These are phyloP conservation scores for Aeminium ludgeri DNA, from an alignment of 495 filamentous ascomycete genomes.

Conservation along the genomic window DNA sequence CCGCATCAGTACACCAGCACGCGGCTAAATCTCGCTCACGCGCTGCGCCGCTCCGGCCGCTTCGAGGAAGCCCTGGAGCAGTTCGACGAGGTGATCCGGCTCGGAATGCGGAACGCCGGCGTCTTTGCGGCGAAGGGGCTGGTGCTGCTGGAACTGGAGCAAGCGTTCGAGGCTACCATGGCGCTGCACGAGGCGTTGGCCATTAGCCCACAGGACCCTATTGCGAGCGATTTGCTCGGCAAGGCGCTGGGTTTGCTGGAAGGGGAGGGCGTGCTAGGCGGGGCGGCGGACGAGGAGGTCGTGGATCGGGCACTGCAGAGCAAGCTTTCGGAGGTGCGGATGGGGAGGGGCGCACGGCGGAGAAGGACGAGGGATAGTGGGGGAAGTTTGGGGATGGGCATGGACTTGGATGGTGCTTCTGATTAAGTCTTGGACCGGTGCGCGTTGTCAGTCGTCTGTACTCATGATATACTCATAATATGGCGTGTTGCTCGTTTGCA, in stretches of 20 bases:
- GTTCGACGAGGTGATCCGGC: constrained; percentile 49
- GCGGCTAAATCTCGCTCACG: constrained; percentile 59
- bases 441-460: no score
- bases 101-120: constrained; percentile 51
- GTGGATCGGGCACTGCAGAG: constrained; percentile 11
- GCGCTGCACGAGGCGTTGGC: constrained; percentile 30
- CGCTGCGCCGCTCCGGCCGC: constrained; percentile 54
- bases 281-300: constrained; percentile 17
- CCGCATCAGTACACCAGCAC: constrained; percentile 6
- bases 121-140: constrained; percentile 47
- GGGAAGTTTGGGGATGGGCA: constrained; percentile 2
- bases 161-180: constrained; percentile 23
- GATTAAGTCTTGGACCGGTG: no score
- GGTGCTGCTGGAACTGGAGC: constrained; percentile 28
- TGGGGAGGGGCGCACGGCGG: constrained; percentile 8
- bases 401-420: constrained; percentile 12
- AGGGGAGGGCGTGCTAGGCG: constrained; percentile 13
- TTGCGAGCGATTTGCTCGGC: constrained; percentile 26
- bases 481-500: no score
- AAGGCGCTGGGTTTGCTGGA: constrained; percentile 25
- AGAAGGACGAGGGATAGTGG: constrained; percentile 3
- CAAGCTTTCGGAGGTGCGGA: constrained; percentile 3
- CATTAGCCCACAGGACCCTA: constrained; percentile 27
- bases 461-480: no score
- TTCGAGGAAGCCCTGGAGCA: constrained; percentile 27